Evolutionary conservation across 1,284 basidiomycete species (phyloP), one percentile per base, ranked within the genome.

Genomic region (Phellopilus nigrolimitatus): DNA sequence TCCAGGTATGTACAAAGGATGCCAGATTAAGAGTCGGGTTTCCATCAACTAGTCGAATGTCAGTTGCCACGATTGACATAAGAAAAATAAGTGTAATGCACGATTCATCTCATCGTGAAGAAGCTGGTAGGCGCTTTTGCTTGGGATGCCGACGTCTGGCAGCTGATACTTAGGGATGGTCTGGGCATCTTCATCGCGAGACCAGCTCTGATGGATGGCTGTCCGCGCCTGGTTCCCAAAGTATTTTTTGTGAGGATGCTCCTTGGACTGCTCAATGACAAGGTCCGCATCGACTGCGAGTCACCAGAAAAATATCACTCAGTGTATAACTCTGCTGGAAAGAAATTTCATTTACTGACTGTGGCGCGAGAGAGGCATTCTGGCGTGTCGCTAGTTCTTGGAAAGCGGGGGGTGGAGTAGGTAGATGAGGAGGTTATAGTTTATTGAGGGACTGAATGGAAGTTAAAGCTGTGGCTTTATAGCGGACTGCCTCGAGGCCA

Each of bases 11-110:
- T 9, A 78, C 76, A 56, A 79, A 79, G 17, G 69, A 71, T 9
- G 84, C 84, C 9, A 87, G 70, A 66, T 86, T 87, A 58, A 85
- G 67, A 41, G 76, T 69, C 3, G 82, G 82, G 59, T 77, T 80
- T 9, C 82, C 83, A 61, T 87, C 84, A 3, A 85, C 72, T 38
- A n/a, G 5, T 17, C 15, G 4, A 38, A 38, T 6, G 36, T 6
- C 9, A 34, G 31, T 34, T 9, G n/a, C n/a, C n/a, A n/a, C n/a
- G n/a, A n/a, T n/a, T n/a, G n/a, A n/a, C n/a, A n/a, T n/a, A 34
- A 34, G 31, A 9, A 34, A 9, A 34, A n/a, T 38, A 6, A 19
- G 21, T 38, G 36, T 6, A n/a, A n/a, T 38, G 21, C 36, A 38
- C 36, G 36, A 2, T 71, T 65, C 13, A 80, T 74, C 64, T 84